Conservation (phyloP, 2,329 filamentous ascomycete genomes). For the Ceratocystis ficicola region DNA sequence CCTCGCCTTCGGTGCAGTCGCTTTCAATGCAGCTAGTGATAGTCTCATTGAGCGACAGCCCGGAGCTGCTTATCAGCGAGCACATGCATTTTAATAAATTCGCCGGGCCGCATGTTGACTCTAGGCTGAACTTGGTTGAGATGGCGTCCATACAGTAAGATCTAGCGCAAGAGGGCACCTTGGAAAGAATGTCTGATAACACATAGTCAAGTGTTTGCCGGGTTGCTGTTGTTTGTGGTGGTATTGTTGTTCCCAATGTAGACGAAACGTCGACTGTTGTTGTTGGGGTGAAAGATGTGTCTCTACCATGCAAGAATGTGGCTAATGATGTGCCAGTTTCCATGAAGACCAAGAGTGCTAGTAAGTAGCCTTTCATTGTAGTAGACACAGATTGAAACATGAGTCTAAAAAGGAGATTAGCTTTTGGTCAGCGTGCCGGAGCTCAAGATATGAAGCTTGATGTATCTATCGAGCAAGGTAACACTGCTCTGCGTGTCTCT, state of each 20-base stretch:
- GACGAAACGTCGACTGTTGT: background rate
- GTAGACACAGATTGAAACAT: background rate
- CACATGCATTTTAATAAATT: conserved; percentile 17
- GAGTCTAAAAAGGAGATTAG: background rate
- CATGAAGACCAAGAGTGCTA: background rate
- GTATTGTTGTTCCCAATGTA: conserved; percentile 5
- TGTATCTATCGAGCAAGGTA: background rate
- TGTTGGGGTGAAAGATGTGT: background rate
- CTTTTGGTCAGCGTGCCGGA: background rate
- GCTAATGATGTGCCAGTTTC: background rate
- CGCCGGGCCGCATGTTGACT: conserved; percentile 5
- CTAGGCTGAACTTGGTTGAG: conserved; percentile 9
- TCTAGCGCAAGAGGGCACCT: conserved; percentile 16
- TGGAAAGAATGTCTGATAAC: conserved; percentile 6
- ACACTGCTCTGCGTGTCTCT: background rate
- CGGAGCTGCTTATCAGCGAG: conserved; percentile 13
- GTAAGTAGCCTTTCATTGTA: background rate
- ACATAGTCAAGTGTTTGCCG: conserved; percentile 11
- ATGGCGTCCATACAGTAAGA: conserved; percentile 13
- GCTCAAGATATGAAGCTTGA: background rate
- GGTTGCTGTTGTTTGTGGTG: background rate
- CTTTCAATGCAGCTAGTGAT: conserved; percentile 16
- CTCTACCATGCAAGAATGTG: background rate
- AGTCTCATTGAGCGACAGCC: conserved; percentile 3
- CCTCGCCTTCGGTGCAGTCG: conserved; percentile 7